Conservation (phyloP, 331 rosid species). For the Rosa hybrid region DNA sequence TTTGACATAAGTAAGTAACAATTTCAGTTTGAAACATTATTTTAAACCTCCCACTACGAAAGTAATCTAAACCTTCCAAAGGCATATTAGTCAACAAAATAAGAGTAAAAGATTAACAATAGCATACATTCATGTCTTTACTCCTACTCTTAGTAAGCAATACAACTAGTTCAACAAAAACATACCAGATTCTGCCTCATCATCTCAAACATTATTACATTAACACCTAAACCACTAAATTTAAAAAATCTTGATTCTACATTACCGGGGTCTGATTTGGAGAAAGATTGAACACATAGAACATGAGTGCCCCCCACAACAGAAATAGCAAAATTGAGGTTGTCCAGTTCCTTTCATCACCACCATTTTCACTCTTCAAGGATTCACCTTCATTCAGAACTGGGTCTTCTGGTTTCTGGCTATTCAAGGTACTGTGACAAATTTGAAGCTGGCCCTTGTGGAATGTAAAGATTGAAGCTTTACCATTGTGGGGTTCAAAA, state of each 20-base stretch:
- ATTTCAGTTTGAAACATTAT: background rate
- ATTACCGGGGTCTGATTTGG: constrained; percentile 93
- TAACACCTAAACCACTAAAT: background rate
- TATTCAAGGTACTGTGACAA: constrained; percentile 38
- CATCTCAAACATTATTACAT: background rate
- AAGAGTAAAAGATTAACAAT: background rate
- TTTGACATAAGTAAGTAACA: background rate
- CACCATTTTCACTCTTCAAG: constrained; percentile 34
- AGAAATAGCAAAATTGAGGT: constrained; percentile 69
- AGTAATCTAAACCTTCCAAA: background rate
- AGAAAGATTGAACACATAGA: constrained; percentile 67
- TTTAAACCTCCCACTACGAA: background rate
- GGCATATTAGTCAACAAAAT: background rate
- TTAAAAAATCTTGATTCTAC: background rate
- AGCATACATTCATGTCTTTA: background rate
- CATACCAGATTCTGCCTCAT: background rate
- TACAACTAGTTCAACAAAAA: background rate
- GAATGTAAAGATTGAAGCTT: constrained; percentile 26
- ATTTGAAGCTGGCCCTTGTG: constrained; percentile 32
- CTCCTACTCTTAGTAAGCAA: background rate
- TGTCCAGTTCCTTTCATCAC: constrained; percentile 67
- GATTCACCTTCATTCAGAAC: constrained; percentile 27
- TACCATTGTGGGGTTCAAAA: constrained; percentile 19
- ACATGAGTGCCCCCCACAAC: constrained; percentile 80
- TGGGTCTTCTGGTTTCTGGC: constrained; percentile 39